Evolutionary conservation across 805 yeast genomes (phyloP).

Genomic region (Middelhovenomyces tepae): DNA sequence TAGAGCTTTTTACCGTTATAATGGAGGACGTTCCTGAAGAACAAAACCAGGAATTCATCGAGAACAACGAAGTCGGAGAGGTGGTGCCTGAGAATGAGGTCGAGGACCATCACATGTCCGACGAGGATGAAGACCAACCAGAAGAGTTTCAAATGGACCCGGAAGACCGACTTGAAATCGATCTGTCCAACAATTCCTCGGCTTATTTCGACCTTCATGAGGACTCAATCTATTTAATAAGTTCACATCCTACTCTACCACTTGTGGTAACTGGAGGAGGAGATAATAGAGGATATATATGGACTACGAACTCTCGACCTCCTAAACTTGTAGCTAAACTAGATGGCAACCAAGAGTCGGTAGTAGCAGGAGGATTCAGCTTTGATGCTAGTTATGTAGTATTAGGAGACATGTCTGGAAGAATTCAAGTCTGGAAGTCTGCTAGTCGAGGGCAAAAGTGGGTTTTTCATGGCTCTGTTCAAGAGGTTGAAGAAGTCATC

Average conservation of each 20-base stretch:
- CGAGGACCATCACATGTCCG: conserved; percentile 19
- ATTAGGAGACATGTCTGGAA: conserved; percentile 94
- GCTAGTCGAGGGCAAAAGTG: conserved; percentile 76
- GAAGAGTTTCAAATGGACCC: conserved; percentile 32
- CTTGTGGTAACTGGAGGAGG: conserved; percentile 90
- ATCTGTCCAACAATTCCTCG: conserved; percentile 81
- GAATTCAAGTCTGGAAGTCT: conserved; percentile 62
- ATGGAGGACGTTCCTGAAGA: conserved; percentile 36
- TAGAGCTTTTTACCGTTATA: too few relatives aligned
- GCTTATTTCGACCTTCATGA: conserved; percentile 82
- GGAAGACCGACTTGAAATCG: conserved; percentile 60
- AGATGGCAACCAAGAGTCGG: conserved; percentile 79
- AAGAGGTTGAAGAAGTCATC: conserved; percentile 83
- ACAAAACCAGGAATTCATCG: conserved; percentile 20
- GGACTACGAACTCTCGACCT: conserved; percentile 78
- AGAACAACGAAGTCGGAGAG: conserved; percentile 22
- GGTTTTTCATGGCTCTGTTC: conserved; percentile 59
- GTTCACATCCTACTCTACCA: conserved; percentile 77
- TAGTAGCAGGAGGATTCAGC: conserved; percentile 76
- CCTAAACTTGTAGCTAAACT: conserved; percentile 72
- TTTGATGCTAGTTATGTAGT: conserved; percentile 70
- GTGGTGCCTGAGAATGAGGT: conserved; percentile 12
- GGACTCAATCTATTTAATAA: conserved; percentile 79
- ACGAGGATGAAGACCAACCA: conserved; percentile 32
- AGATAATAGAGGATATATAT: conserved; percentile 77